Percentiles rank a stretch among this genome's conserved stretches.
These are phyloP conservation scores for Hypoxylon sp. DNA, from an alignment of 2,329 filamentous ascomycete genomes.

Conservation along the genomic window DNA sequence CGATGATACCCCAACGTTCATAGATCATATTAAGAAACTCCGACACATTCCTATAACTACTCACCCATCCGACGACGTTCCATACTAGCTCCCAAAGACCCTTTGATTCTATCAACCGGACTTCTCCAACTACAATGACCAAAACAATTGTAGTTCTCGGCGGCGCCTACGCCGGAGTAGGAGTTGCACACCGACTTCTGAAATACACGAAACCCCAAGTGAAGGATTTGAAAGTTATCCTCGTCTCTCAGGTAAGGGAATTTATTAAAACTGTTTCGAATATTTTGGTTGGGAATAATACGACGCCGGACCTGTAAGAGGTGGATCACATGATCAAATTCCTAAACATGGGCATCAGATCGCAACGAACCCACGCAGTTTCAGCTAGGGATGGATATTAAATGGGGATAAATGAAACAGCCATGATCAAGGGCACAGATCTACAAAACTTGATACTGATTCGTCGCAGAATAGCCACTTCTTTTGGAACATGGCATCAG, in stretches of 20 bases:
- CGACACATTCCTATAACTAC: conserved; percentile 6
- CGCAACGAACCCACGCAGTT: conserved; percentile 27
- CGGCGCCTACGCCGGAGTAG: conserved; percentile 68
- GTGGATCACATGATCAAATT: conserved; percentile 21
- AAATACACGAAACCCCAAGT: conserved; percentile 64
- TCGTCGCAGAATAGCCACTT: conserved; percentile 67
- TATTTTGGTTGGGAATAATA: conserved; percentile 17
- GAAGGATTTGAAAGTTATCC: conserved; percentile 66
- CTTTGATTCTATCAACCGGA: conserved; percentile 27
- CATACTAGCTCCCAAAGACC: not conserved
- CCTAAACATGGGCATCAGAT: conserved; percentile 12
- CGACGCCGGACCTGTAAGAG: conserved; percentile 9
- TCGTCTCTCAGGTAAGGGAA: conserved; percentile 67
- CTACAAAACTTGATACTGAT: conserved; percentile 29
- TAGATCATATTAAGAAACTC: not conserved
- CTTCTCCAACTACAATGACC: conserved; percentile 57
- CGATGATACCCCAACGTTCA: conserved; percentile 12
- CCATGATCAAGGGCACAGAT: not conserved
- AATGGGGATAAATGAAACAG: not conserved
- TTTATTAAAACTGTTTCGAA: not conserved
- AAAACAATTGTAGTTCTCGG: conserved; percentile 70
- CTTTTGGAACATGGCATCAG: conserved; percentile 71
- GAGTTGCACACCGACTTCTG: conserved; percentile 68
- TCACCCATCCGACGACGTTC: not conserved
- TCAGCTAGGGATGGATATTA: conserved; percentile 22